Conservation (phyloP, 106 monocot genomes). For the Allium fistulosum region DNA sequence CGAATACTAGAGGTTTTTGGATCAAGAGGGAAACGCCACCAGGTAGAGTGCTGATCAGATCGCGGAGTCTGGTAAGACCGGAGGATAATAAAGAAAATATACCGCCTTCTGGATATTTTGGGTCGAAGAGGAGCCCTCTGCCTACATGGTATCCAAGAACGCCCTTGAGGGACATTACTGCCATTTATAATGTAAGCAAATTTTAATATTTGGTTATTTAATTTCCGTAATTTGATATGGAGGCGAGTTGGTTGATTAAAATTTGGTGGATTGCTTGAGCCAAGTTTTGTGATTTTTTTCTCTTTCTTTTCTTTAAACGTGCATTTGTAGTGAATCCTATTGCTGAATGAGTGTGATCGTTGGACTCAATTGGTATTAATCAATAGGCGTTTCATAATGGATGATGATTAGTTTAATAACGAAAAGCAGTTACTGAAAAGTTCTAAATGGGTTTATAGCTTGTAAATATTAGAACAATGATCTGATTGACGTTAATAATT, state of each 20-base stretch:
- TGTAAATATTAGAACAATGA: too few species aligned
- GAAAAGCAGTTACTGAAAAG: too few species aligned
- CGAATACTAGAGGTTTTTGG: background rate
- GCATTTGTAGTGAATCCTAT: background rate
- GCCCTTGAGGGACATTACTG: conserved; percentile 38
- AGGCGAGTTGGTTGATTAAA: background rate
- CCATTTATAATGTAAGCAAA: conserved; percentile 25
- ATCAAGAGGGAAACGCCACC: background rate
- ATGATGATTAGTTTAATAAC: too few species aligned
- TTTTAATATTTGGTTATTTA: background rate
- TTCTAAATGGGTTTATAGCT: too few species aligned
- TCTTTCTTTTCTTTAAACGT: background rate
- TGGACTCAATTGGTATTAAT: background rate
- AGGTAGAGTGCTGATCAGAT: background rate
- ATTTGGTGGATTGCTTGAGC: too few species aligned
- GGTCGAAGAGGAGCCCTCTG: conserved; percentile 2
- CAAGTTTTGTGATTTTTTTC: background rate
- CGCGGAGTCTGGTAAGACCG: background rate
- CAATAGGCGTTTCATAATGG: too few species aligned
- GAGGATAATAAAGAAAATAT: conserved; percentile 15
- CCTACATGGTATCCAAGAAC: conserved; percentile 39
- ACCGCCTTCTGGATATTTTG: background rate
- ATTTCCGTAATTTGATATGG: background rate
- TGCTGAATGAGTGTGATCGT: background rate
- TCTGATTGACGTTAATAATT: too few species aligned